phyloP scores from a whole-genome alignment of 2,329 filamentous ascomycete species.

The Helicocarpus griseus region DNA sequence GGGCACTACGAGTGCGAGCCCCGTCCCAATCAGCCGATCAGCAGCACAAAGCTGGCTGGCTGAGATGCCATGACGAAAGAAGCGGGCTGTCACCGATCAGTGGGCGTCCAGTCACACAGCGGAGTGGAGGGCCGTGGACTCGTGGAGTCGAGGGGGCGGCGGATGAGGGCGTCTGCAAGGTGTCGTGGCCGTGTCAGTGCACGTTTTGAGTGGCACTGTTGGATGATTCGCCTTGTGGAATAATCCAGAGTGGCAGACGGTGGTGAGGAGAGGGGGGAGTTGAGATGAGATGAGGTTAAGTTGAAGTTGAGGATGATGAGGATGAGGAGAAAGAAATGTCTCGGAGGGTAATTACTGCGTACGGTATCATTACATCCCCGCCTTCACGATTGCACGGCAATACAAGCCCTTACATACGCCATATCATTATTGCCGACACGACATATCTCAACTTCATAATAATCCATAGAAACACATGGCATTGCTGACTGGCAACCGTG shows the following conservation, averaged over 20 bases:
- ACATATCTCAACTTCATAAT: too few species aligned
- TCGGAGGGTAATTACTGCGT: neutral
- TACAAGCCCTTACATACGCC: too few species aligned
- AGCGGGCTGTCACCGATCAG: constrained; percentile 1
- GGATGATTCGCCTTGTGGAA: neutral
- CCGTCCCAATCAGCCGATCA: constrained; percentile 1
- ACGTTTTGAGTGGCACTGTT: neutral
- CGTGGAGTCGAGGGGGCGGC: neutral
- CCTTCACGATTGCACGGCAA: too few species aligned
- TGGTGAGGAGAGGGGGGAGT: neutral
- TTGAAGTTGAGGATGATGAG: neutral
- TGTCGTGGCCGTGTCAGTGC: neutral
- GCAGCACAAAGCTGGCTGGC: neutral
- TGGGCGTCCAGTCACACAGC: neutral
- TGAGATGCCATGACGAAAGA: neutral
- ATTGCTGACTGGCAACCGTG: neutral
- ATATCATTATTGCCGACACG: too few species aligned
- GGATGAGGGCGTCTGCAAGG: neutral
- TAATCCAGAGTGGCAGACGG: neutral
- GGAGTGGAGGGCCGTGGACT: neutral
- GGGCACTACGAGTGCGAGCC: neutral
- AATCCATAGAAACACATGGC: neutral
- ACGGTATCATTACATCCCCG: neutral
- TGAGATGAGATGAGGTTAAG: neutral
- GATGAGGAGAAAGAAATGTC: neutral